These are phyloP conservation scores for Magnolia changhungtana DNA, from an alignment of 164 flowering plant species.

Conservation along the genomic window DNA sequence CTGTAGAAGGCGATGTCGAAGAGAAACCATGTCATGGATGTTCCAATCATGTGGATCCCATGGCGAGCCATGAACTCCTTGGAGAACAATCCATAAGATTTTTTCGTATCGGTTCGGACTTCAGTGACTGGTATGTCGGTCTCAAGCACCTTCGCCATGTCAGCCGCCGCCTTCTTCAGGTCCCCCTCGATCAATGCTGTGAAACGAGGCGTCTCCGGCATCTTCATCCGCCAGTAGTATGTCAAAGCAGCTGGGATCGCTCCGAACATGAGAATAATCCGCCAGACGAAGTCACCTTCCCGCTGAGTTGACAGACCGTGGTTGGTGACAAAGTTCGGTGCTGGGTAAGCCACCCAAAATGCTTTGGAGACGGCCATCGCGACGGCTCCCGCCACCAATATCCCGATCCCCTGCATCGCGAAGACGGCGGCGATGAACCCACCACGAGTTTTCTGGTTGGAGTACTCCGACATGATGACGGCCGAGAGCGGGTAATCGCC, in stretches of 20 bases:
- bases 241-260: slow-evolving; percentile 66
- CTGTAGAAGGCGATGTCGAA: slow-evolving; percentile 49
- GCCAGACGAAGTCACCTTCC: slow-evolving; percentile 60
- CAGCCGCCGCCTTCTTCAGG: slow-evolving; percentile 16
- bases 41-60: slow-evolving; percentile 42
- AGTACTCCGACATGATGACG: slow-evolving; percentile 27
- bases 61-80: slow-evolving; percentile 21
- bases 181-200: slow-evolving; percentile 58
- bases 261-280: slow-evolving; percentile 59
- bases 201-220: slow-evolving; percentile 56
- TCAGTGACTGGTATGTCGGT: too few relatives aligned
- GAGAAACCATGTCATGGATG: slow-evolving; percentile 48
- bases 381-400: slow-evolving; percentile 22
- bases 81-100: too few relatives aligned
- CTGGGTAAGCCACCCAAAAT: slow-evolving; percentile 18
- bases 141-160: too few relatives aligned
- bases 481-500: slow-evolving; percentile 29
- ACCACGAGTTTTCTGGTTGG: slow-evolving; percentile 23
- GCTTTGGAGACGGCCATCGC: slow-evolving; percentile 20
- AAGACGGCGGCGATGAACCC: slow-evolving; percentile 26
- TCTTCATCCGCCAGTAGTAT: slow-evolving; percentile 73
- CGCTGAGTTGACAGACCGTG: slow-evolving; percentile 25
- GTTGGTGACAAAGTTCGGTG: slow-evolving; percentile 3
- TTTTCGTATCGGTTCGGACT: too few relatives aligned
- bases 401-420: slow-evolving; percentile 28